Evolutionary conservation across 768 basidiomycete species (phyloP), one percentile per base, ranked within the genome.

Genomic region (Xerocomellus amylosporus): DNA sequence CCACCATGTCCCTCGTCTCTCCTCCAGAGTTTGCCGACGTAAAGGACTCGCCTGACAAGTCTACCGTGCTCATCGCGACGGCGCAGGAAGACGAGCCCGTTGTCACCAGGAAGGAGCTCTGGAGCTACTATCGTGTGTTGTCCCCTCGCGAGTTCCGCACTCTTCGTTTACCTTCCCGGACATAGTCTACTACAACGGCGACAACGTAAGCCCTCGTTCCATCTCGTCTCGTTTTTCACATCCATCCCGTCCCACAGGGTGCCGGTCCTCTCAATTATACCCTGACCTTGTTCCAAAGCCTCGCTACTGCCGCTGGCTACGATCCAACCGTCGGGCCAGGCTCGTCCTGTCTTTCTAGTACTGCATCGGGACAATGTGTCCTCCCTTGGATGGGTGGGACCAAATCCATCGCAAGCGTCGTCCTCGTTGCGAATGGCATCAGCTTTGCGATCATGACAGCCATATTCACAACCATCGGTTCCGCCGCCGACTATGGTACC

Each of bases 361-460:
- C 68, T 40, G 73, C 87, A 1, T 88, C 88, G 0, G 87, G 87
- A 0, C 80, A 81, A 65, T 92, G 90, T 58, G 88, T 92, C 26
- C 71, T 93, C 38, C 88, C 87, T 0, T 92, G 90, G 90, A 80
- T 74, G 8, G 75, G 78, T 17, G 86, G 88, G 3, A 86, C 86
- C 4, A 90, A 88, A 67, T 70, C 85, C 3, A 83, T 93, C 36
- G 81, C 86, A 13, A 88, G 89, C 41, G 72, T 92, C 26, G 84
- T 92, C n/a, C 74, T 93, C 14, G 73, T 92, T 19, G 80, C 89
- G 0, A 91, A 88, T 44, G 89, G 90, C 1, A 73, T 86, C 48
- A 84, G 84, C 63, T 93, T 91, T 57, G 87, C 86, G 12, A 74
- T 89, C 17, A 90, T 92, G 88, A 90, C 90, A 0, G 57, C 79